Evolutionary conservation across 441 rosid species (phyloP), one percentile per base, ranked within the genome.

Genomic region (Arabidopsis lyrata): DNA sequence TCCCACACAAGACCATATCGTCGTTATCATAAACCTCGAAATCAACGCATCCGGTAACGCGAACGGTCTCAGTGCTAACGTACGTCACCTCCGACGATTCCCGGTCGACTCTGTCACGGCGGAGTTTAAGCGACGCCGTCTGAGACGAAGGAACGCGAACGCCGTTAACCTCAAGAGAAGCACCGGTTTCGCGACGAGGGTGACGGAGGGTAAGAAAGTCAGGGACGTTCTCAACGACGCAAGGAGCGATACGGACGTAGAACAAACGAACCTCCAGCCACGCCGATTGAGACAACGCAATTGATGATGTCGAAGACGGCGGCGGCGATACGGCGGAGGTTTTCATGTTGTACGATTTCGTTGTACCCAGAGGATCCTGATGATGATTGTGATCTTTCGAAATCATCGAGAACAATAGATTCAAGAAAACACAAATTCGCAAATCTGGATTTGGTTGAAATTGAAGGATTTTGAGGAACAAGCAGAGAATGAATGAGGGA

Each of bases 11-110:
- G 0, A 91, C 74, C 82, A 84, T 58, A 27, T 84, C 87, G 18
- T 71, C 83, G 6, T 79, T 63, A 70, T 92, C 88, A 63, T 83
- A 75, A 6, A 89, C 97, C 87, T 95, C 97, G 70, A 95, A 87
- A 69, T 92, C 98, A 27, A 88, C 81, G 16, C 85, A 88, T 5
- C 99, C 95, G 2, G 90, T 84, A 35, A 90, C 81, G n/a, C 93
- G 87, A 10, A 95, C 92, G 77, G 83, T 77, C 55, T 92, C 93
- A 10, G 98, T 95, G 86, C 90, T 89, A 4, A 90, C 86, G 63
- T 89, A 95, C 5, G 97, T 90, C 15, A 86, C 99, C 86, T 92
- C 99, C 15, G 85, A 88, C 0, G 92, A 75, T 36, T 95, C 93
- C 83, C 82, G 77, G 54, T 86, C 81, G 45, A 95, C 77, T 56